Conservation (phyloP, 805 yeast genomes). For the Candida nonsorbophila region DNA sequence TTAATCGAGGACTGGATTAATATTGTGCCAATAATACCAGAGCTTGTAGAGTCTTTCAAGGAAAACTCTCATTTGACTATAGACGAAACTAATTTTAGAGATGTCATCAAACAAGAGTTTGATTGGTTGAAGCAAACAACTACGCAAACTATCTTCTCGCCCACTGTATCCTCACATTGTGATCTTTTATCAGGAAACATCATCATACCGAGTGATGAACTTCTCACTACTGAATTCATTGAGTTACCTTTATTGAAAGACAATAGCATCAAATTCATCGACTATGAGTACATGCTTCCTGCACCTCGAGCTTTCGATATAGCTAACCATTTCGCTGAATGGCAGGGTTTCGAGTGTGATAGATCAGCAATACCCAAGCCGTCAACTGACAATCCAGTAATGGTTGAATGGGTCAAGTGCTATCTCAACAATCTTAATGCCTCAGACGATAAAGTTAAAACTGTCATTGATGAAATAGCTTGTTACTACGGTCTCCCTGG, state of each 20-base stretch:
- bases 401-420: constrained; percentile 54
- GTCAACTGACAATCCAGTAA: constrained; percentile 29
- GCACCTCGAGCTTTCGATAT: constrained; percentile 73
- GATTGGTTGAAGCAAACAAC: constrained; percentile 48
- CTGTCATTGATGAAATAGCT: constrained; percentile 50
- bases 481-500: constrained; percentile 76
- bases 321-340: constrained; percentile 70
- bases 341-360: constrained; percentile 80
- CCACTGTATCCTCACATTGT: constrained; percentile 61
- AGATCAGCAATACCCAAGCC: constrained; percentile 55
- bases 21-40: constrained; percentile 49
- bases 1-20: constrained; percentile 58
- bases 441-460: constrained; percentile 26
- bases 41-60: constrained; percentile 29
- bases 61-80: constrained; percentile 21
- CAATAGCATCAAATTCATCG: constrained; percentile 55
- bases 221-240: constrained; percentile 3
- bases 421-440: constrained; percentile 40
- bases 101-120: constrained; percentile 45
- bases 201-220: constrained; percentile 44
- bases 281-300: constrained; percentile 67
- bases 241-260: constrained; percentile 14
- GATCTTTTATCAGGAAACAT: constrained; percentile 73
- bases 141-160: constrained; percentile 33
- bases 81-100: constrained; percentile 21